Conservation (phyloP, 2,329 filamentous ascomycete genomes). For the Fusarium sp. region DNA sequence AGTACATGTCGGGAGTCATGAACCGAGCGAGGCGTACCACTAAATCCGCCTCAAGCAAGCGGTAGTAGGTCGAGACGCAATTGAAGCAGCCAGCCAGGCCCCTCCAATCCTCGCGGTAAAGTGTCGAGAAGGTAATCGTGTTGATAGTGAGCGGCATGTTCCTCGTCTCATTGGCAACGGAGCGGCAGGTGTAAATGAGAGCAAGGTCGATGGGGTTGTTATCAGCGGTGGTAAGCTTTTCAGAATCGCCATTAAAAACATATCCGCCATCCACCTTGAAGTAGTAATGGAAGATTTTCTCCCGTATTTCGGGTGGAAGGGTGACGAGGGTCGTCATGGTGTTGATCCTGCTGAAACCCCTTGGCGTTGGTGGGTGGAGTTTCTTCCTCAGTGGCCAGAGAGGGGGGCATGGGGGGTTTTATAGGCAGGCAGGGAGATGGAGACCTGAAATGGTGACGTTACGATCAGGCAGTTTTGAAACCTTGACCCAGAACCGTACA, state of each 20-base stretch:
- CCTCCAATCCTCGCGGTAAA: background rate
- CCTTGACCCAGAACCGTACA: too few relatives aligned
- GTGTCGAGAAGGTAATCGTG: conserved; percentile 20
- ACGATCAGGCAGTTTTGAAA: too few relatives aligned
- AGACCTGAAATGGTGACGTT: too few relatives aligned
- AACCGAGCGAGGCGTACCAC: background rate
- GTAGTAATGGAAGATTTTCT: conserved; percentile 23
- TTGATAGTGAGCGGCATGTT: conserved; percentile 11
- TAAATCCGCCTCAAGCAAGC: background rate
- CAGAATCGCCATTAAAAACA: background rate
- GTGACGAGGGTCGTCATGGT: background rate
- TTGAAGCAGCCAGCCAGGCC: conserved; percentile 11
- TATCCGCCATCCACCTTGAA: conserved; percentile 26
- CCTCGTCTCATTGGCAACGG: conserved; percentile 7
- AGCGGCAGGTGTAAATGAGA: conserved; percentile 31
- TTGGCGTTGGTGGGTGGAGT: too few relatives aligned
- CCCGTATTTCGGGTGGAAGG: conserved; percentile 23
- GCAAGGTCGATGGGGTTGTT: conserved; percentile 17
- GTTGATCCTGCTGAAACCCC: background rate
- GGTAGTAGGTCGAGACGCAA: background rate
- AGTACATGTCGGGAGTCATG: conserved; percentile 5
- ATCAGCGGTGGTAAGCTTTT: conserved; percentile 15
- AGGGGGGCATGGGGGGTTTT: background rate
- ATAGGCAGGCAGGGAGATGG: background rate
- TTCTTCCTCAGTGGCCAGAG: too few relatives aligned